Evolutionary conservation across 1,139 yeast genomes (phyloP), one percentile per base, ranked within the genome.

Genomic region (Arxiozyma heterogenica): DNA sequence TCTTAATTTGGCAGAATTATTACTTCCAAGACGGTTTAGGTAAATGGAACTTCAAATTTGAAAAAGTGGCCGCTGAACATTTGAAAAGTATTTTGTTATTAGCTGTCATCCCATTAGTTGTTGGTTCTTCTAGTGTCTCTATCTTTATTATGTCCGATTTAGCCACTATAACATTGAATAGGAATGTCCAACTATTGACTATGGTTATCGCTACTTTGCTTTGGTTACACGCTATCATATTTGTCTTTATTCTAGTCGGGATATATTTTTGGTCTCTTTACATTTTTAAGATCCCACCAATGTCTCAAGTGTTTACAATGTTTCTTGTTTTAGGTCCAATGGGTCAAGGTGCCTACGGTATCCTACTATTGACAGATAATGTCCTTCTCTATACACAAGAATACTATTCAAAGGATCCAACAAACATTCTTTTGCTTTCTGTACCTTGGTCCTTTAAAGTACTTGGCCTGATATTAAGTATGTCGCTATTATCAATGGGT

Each of bases 271-370:
- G 82, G 73, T 79, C 83, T 55, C 68, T 86, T 43, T 69, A 85
- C 21, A 69, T 78, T 9, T 73, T 78, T 66, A 84, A 83, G 57
- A 68, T 85, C 41, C 95, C 95, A 0, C 69, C 75, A 3, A 70
- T 72, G 53, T 50, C 58, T 2, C 65, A 67, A 23, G 70, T 80
- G 34, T 81, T 82, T 63, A 74, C 86, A 21, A 68, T 76, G 55
- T 83, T 84, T 64, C 74, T 82, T 53, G 84, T 86, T 9, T 71
- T 83, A 47, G 93, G 90, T 20, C 81, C 83, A 27, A 69, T 86
- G 65, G 96, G 96, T 22, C 96, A 89, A 70, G 95, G 94, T 2
- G 79, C 88, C 1, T 86, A 74, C 67, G 86, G 86, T 3, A 75
- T 85, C 17, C 69, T 84, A 59, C 69, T 82, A 50, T 75, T 84